These are phyloP conservation scores for Baudoinia panamericana DNA, from an alignment of 495 filamentous ascomycete genomes.

Conservation along the genomic window DNA sequence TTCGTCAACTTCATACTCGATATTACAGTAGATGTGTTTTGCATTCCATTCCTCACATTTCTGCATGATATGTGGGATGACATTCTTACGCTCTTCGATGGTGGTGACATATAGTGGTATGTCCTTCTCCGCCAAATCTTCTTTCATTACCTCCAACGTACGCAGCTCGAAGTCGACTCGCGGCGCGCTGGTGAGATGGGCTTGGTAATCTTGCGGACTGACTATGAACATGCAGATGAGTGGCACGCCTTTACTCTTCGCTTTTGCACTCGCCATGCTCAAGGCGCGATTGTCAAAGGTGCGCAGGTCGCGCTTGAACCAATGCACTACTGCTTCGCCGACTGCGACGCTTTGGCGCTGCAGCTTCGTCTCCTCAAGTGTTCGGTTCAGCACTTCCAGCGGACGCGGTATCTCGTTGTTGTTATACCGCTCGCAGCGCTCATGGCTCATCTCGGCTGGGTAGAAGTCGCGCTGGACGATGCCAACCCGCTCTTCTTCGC, in stretches of 20 bases:
- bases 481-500: conserved; percentile 22
- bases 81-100: conserved; percentile 47
- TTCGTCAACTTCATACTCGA: conserved; percentile 73
- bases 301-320: conserved; percentile 81
- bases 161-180: conserved; percentile 71
- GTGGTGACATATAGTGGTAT: conserved; percentile 72
- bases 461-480: conserved; percentile 56
- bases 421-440: conserved; percentile 58
- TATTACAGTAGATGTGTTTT: conserved; percentile 56
- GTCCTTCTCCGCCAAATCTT: conserved; percentile 53
- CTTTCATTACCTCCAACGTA: conserved; percentile 49
- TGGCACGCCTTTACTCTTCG: conserved; percentile 48
- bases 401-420: conserved; percentile 53
- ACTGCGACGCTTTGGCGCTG: conserved; percentile 30
- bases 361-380: conserved; percentile 21
- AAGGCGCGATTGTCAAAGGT: conserved; percentile 62
- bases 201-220: conserved; percentile 78
- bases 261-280: conserved; percentile 51
- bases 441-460: conserved; percentile 70
- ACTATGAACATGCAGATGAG: conserved; percentile 66
- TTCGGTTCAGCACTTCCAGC: conserved; percentile 34
- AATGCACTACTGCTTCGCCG: conserved; percentile 64
- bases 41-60: conserved; percentile 62
- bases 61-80: conserved; percentile 53
- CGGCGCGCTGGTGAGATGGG: conserved; percentile 58